Evolutionary conservation across 2,329 filamentous ascomycete species (phyloP), one percentile per base, ranked within the genome.

Genomic region (Huntiella decipiens): DNA sequence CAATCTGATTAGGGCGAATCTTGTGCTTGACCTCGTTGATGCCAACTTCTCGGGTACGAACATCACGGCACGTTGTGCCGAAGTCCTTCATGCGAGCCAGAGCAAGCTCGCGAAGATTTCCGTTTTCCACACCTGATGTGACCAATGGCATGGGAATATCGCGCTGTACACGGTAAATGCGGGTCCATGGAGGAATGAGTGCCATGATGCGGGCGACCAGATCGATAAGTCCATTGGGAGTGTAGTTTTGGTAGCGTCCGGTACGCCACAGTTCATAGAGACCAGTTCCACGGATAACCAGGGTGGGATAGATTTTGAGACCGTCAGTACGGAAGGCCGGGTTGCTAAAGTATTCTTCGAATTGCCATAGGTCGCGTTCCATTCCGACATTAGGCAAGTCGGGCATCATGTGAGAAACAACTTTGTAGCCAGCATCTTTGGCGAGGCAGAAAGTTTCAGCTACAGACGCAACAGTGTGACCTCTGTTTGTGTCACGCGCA

Each of bases 61-160:
- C 91, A 56, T 98, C 91, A 52, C 92, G 84, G 59, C 92, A 98
- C 1, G 84, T 85, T 0, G 91, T 98, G 43, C 92, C 92, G 54
- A 98, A 96, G 60, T 98, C 91, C 62, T 95, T 95, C 92, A 98
- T 98, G 16, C 91, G 73, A n/a, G 87, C 86, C 46, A 98, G 67
- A 0, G 91, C 88, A 42, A 98, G 67, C 61, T 98, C 91, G 51
- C 91, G 78, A 35, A 98, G 66, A 58, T 98, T 98, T 51, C 91
- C 91, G 55, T 98, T 98, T 64, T 98, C 91, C 0, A 98, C 91
- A 36, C 91, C 91, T 1, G 88, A 93, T 0, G 91, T 96, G n/a
- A 98, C 92, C 17, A 98, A 71, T 1, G 91, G 91, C 91, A 98
- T 98, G n/a, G 91, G 91, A 49, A 98, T 98, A 63, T 98, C 91